Conservation (phyloP, 495 filamentous ascomycete genomes). For the Durotheca rogersii region DNA sequence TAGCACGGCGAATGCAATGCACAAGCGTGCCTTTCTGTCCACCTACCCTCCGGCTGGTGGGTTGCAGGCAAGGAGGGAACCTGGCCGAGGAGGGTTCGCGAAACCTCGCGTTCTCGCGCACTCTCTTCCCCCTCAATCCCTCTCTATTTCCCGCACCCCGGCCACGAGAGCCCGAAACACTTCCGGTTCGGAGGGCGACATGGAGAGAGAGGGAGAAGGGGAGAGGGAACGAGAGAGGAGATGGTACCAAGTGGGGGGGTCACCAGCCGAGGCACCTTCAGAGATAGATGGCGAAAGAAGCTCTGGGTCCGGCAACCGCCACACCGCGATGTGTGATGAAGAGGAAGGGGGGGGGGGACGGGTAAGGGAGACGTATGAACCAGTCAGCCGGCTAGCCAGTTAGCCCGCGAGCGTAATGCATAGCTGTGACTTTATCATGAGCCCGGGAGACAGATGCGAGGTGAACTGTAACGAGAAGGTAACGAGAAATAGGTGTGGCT, state of each 20-base stretch:
- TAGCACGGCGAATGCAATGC: background rate
- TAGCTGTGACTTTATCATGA: conserved; percentile 33
- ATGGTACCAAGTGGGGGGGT: too few relatives aligned
- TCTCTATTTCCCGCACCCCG: background rate
- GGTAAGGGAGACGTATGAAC: background rate
- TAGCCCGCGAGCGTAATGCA: conserved; percentile 9
- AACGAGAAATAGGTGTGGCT: conserved; percentile 29
- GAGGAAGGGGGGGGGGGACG: background rate
- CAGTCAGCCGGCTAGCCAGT: background rate
- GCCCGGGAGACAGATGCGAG: conserved; percentile 24
- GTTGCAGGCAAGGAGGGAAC: too few relatives aligned
- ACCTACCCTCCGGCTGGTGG: too few relatives aligned
- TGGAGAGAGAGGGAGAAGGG: too few relatives aligned
- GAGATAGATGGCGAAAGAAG: conserved; percentile 14
- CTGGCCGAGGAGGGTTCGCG: background rate
- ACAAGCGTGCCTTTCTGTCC: too few relatives aligned
- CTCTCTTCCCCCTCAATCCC: background rate
- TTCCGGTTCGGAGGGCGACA: background rate
- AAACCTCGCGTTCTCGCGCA: background rate
- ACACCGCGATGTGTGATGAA: conserved; percentile 10
- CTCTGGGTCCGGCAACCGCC: conserved; percentile 27
- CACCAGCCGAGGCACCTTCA: conserved; percentile 2
- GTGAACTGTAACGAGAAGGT: conserved; percentile 33
- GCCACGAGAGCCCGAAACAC: background rate
- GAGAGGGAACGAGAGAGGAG: too few relatives aligned